Conservation (phyloP, 441 rosid species). For the Mallotus repandus region DNA sequence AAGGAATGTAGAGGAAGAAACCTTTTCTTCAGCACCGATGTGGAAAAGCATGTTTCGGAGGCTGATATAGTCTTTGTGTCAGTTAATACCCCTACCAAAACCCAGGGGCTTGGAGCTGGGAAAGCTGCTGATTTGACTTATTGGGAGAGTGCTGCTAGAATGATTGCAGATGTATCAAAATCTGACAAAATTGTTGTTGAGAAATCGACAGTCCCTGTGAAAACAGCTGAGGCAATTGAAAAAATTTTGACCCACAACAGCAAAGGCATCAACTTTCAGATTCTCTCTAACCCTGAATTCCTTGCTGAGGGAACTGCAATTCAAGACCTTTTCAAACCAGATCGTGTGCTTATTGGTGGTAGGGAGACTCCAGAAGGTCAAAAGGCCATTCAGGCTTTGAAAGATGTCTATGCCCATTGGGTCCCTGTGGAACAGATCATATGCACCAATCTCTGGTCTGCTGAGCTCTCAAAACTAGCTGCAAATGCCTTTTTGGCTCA, state of each 20-base stretch:
- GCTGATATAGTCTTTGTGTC: constrained; percentile 85
- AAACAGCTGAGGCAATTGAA: constrained; percentile 89
- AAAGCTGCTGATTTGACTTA: constrained; percentile 88
- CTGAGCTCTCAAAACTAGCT: constrained; percentile 87
- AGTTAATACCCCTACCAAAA: constrained; percentile 86
- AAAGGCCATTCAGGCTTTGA: constrained; percentile 67
- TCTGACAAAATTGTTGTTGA: constrained; percentile 91
- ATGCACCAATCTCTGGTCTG: constrained; percentile 87
- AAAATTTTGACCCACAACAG: constrained; percentile 84
- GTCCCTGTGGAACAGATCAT: constrained; percentile 70
- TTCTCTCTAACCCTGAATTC: constrained; percentile 86
- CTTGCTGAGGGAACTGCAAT: constrained; percentile 95
- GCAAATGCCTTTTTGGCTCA: constrained; percentile 91
- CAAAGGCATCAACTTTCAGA: constrained; percentile 85
- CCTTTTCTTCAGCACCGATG: constrained; percentile 71
- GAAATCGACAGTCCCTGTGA: constrained; percentile 91
- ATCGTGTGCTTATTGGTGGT: constrained; percentile 89
- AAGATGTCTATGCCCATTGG: constrained; percentile 80
- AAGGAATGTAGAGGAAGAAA: constrained; percentile 72
- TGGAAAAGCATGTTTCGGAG: constrained; percentile 72
- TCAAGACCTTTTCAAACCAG: constrained; percentile 70
- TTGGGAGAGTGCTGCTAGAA: constrained; percentile 94
- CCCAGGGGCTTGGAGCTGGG: constrained; percentile 90
- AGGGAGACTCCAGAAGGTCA: constrained; percentile 79
- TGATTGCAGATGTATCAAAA: constrained; percentile 84